phyloP scores from a whole-genome alignment of 352 stramenopile species.

The Pythium phragmitis region DNA sequence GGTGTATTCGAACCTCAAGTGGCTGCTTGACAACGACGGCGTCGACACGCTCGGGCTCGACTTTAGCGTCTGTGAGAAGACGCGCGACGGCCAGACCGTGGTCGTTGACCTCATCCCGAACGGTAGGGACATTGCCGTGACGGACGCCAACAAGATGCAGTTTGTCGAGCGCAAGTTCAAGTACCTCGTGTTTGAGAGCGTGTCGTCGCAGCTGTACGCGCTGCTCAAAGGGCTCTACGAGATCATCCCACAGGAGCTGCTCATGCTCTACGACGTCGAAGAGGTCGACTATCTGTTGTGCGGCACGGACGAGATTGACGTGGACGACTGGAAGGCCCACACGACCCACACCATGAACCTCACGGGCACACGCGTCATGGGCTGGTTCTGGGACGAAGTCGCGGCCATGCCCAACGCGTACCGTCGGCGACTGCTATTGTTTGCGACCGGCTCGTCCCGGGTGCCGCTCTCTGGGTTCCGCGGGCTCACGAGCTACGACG shows the following conservation, averaged over 20 bases:
- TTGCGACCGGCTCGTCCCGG: constrained; percentile 74
- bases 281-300: constrained; percentile 97
- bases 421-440: constrained; percentile 69
- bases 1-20: constrained; percentile 45
- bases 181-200: constrained; percentile 53
- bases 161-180: constrained; percentile 89
- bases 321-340: constrained; percentile 93
- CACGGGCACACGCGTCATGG: constrained; percentile 31
- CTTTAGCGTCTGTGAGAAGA: constrained; percentile 39
- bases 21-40: constrained; percentile 47
- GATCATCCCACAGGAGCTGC: constrained; percentile 91
- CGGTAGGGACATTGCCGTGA: constrained; percentile 72
- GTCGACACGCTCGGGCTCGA: constrained; percentile 40
- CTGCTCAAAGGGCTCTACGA: constrained; percentile 95
- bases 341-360: constrained; percentile 63
- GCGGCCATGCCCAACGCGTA: constrained; percentile 84
- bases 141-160: constrained; percentile 92
- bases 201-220: constrained; percentile 51
- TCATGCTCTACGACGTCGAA: constrained; percentile 96
- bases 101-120: constrained; percentile 24
- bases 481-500: constrained; percentile 80
- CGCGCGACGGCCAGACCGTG: not conserved
- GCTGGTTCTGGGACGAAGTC: constrained; percentile 98
- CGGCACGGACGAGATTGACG: constrained; percentile 93
- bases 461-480: constrained; percentile 76